phyloP scores from a whole-genome alignment of 2,329 filamentous ascomycete species.

The Alternaria arborescens region DNA sequence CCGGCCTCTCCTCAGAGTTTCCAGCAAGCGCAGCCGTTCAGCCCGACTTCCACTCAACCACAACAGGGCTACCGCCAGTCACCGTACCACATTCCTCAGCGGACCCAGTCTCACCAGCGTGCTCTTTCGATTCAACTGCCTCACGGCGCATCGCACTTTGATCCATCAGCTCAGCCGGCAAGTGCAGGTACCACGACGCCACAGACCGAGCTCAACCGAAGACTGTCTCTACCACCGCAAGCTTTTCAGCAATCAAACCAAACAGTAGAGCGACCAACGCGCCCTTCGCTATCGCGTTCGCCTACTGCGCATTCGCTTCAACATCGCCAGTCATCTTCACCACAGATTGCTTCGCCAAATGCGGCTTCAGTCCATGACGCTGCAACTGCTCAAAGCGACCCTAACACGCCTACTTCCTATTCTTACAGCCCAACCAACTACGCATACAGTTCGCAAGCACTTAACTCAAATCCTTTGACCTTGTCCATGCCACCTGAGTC shows the following conservation, averaged over 20 bases:
- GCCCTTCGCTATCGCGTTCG: constrained; percentile 31
- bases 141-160: constrained; percentile 45
- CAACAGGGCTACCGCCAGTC: constrained; percentile 52
- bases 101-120: constrained; percentile 51
- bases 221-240: constrained; percentile 56
- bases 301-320: constrained; percentile 32
- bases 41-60: constrained; percentile 33
- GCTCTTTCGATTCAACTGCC: constrained; percentile 57
- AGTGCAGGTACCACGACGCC: constrained; percentile 29
- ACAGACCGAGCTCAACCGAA: constrained; percentile 44
- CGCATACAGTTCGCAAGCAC: constrained; percentile 38
- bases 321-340: constrained; percentile 30
- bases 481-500: constrained; percentile 61
- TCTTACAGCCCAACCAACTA: constrained; percentile 34
- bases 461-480: constrained; percentile 56
- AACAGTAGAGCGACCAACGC: constrained; percentile 20
- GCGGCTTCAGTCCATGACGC: constrained; percentile 34
- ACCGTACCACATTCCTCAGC: constrained; percentile 57
- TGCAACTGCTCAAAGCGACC: constrained; percentile 31
- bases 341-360: constrained; percentile 33
- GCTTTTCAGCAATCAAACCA: constrained; percentile 32
- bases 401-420: constrained; percentile 30
- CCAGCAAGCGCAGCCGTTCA: constrained; percentile 29
- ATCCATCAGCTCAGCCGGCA: constrained; percentile 33
- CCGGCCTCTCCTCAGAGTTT: constrained; percentile 37